phyloP scores from a whole-genome alignment of 176 grass and related monocot genomes.

The Rhynchospora breviuscula region DNA sequence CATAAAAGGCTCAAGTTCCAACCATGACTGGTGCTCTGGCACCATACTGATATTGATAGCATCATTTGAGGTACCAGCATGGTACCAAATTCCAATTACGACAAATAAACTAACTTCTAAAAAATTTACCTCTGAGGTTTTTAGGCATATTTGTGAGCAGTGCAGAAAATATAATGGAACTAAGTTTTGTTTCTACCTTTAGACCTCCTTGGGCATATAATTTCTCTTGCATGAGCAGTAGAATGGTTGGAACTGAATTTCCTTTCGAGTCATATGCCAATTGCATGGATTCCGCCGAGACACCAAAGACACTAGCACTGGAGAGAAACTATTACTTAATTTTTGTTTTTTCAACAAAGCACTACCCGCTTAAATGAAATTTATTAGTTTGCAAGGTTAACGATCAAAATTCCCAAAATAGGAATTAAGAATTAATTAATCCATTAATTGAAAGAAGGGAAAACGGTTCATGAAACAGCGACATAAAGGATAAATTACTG shows the following conservation, averaged over 20 bases:
- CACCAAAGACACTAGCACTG: conserved; percentile 81
- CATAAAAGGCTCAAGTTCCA: not conserved
- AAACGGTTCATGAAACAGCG: not conserved
- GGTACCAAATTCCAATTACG: not conserved
- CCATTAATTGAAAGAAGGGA: not conserved
- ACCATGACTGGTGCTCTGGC: not conserved
- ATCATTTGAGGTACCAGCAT: not conserved
- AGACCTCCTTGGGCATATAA: conserved; percentile 73
- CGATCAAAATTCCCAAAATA: not conserved
- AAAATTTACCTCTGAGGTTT: not conserved
- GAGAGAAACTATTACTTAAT: not conserved
- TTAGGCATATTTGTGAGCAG: not conserved
- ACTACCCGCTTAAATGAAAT: not conserved
- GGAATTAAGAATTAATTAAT: not conserved
- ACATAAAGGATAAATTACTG: not conserved
- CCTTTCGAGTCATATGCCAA: conserved; percentile 68
- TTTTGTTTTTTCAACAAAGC: not conserved
- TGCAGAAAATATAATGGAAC: not conserved
- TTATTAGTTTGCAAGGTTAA: not conserved
- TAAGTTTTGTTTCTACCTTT: conserved; percentile 41
- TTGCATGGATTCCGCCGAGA: conserved; percentile 92
- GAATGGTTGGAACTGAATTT: conserved; percentile 87
- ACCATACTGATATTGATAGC: too few species aligned
- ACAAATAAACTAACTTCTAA: not conserved
- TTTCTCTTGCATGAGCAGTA: conserved; percentile 80